Conservation (phyloP, 306 rosid genomes). For the Biancaea sappan region DNA sequence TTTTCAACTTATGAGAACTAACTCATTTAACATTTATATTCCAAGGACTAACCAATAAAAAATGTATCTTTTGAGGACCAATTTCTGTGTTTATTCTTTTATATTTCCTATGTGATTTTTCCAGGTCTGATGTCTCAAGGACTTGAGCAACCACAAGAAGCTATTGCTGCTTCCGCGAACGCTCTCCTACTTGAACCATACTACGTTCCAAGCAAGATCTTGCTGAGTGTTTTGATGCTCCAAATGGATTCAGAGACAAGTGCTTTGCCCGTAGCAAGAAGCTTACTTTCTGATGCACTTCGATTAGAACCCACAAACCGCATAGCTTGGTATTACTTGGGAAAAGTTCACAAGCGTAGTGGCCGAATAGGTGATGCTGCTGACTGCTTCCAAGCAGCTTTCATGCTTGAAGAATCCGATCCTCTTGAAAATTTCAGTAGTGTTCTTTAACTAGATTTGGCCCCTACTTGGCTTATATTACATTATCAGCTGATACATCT, state of each 20-base stretch:
- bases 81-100: too few relatives aligned
- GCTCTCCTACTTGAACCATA: slow-evolving; percentile 62
- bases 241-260: slow-evolving; percentile 54
- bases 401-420: slow-evolving; percentile 92
- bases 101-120: slow-evolving; percentile 30
- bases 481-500: background rate
- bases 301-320: slow-evolving; percentile 85
- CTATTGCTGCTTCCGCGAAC: slow-evolving; percentile 50
- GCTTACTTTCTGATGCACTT: slow-evolving; percentile 83
- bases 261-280: slow-evolving; percentile 76
- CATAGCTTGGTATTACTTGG: slow-evolving; percentile 82
- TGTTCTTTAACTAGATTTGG: slow-evolving; percentile 44
- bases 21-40: too few relatives aligned
- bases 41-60: too few relatives aligned
- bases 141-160: slow-evolving; percentile 63
- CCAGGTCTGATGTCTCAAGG: slow-evolving; percentile 69
- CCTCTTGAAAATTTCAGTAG: slow-evolving; percentile 77
- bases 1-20: too few relatives aligned
- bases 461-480: background rate
- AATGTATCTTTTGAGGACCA: too few relatives aligned
- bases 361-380: slow-evolving; percentile 79
- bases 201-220: slow-evolving; percentile 74
- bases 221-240: slow-evolving; percentile 56
- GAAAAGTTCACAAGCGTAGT: slow-evolving; percentile 70
- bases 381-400: slow-evolving; percentile 95